Percentiles rank a stretch among this genome's conserved stretches.
Evolutionary conservation across 2,329 filamentous ascomycete species (phyloP).

Genomic region (Alternaria consortialis): DNA sequence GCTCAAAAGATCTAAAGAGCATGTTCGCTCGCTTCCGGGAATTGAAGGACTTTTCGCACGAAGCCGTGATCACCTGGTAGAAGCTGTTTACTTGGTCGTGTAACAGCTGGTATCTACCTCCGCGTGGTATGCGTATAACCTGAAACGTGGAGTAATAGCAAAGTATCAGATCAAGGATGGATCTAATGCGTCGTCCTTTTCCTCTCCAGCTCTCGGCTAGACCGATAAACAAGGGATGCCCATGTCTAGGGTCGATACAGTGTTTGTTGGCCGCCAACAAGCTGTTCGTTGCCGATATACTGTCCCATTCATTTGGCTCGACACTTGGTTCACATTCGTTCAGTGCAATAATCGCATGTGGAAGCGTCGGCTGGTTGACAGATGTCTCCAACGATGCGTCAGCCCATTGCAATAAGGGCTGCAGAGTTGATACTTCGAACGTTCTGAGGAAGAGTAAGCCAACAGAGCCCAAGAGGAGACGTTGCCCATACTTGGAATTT

Average conservation of each 20-base stretch:
- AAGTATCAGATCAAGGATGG: conserved; percentile 19
- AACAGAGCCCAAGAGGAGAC: neutral
- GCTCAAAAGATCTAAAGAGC: conserved; percentile 57
- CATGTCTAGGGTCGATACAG: neutral
- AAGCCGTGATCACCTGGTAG: conserved; percentile 54
- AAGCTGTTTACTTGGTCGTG: conserved; percentile 60
- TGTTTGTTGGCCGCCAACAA: conserved; percentile 26
- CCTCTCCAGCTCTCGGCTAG: conserved; percentile 17
- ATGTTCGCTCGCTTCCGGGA: conserved; percentile 43
- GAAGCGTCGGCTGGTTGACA: conserved; percentile 64
- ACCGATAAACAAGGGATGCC: conserved; percentile 6
- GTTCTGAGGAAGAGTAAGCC: conserved; percentile 3
- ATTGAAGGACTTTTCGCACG: conserved; percentile 37
- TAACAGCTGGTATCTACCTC: conserved; percentile 59
- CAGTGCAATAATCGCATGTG: conserved; percentile 64
- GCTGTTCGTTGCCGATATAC: conserved; percentile 54
- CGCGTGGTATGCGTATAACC: conserved; percentile 58
- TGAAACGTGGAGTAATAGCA: conserved; percentile 62
- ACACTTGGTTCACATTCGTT: conserved; percentile 42
- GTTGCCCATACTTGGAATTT: neutral
- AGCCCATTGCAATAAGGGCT: conserved; percentile 19
- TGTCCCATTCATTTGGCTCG: conserved; percentile 54
- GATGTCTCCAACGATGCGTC: conserved; percentile 19
- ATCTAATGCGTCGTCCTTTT: conserved; percentile 16
- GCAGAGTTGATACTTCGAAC: conserved; percentile 14